Evolutionary conservation across 2,329 filamentous ascomycete species (phyloP), one percentile per base, ranked within the genome.

Genomic region (Ascochyta fabae): DNA sequence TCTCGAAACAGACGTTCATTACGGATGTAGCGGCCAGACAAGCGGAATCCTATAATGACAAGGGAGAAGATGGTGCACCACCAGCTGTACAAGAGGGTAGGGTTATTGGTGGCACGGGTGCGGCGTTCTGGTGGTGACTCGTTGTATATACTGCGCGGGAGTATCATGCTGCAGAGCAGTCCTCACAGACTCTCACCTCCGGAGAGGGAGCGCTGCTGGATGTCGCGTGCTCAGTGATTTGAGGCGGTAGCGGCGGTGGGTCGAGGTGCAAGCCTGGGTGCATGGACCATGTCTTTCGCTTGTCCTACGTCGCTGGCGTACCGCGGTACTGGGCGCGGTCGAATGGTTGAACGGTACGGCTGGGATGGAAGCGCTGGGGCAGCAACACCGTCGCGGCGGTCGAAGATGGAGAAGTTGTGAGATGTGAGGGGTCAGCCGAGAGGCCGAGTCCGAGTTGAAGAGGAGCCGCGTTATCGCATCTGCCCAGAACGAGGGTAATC

Each of bases 11-110:
- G 83, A 62, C 84, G 86, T 75, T 96, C 91, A 52, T 91, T 94
- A 54, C 95, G 85, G 42, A 96, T 84, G 75, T 93, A 96, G 64
- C 95, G 89, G 48, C 95, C 94, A 55, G 81, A 81, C 26, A 97
- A 79, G n/a, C 95, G 86, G 49, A 94, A 80, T 39, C 93, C 74
- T 62, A 99, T 97, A 70, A 97, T 92, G 59, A 88, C 85, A 36
- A 92, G 82, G 59, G 92, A 90, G 74, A 95, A 94, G 13, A 86
- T 81, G 27, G 92, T 77, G 63, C 73, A 92, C 93, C 94, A 98
- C 93, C 94, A 98, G 76, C 91, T 96, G 66, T 96, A 92, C 61
- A 99, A 83, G 43, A 99, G 81, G 0, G 93, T 96, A n/a, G 94
- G 92, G 74, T 96, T 96, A 78, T 95, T 88, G 42, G 83, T 68